These are phyloP conservation scores for Nymphaea colorata DNA, from an alignment of 164 flowering plant species.

Conservation along the genomic window DNA sequence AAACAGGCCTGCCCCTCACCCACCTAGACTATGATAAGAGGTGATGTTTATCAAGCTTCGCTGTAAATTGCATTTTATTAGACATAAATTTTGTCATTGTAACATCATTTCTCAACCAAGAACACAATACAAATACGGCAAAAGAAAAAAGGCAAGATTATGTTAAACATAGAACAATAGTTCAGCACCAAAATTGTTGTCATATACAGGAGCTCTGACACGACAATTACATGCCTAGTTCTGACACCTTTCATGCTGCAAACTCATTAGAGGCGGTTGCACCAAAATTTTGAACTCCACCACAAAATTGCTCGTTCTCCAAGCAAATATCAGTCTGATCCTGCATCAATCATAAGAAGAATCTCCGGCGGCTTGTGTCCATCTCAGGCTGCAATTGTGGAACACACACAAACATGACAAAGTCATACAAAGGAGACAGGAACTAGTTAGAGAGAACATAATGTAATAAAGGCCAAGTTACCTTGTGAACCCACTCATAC, in stretches of 20 bases:
- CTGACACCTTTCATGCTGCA: too few species aligned
- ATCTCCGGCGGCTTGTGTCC: slow-evolving; percentile 94
- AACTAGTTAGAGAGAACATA: neutral
- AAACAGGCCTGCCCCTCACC: neutral
- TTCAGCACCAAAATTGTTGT: neutral
- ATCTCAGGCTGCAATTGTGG: slow-evolving; percentile 53
- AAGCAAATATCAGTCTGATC: neutral
- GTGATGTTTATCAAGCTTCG: neutral
- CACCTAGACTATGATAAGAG: neutral
- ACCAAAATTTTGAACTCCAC: neutral
- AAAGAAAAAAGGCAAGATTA: neutral
- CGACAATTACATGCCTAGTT: too few species aligned
- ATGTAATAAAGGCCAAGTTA: slow-evolving; percentile 10
- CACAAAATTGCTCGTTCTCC: neutral
- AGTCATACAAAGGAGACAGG: neutral
- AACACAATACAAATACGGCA: neutral
- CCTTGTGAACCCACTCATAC: slow-evolving; percentile 98
- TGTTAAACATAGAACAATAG: neutral
- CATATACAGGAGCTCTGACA: too few species aligned
- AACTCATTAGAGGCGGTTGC: too few species aligned
- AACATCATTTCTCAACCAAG: neutral
- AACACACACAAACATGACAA: neutral
- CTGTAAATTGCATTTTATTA: neutral
- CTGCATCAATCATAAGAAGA: slow-evolving; percentile 48
- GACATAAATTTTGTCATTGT: neutral